Conservation (phyloP, 164 flowering plant species). For the Litsea cubeba region DNA sequence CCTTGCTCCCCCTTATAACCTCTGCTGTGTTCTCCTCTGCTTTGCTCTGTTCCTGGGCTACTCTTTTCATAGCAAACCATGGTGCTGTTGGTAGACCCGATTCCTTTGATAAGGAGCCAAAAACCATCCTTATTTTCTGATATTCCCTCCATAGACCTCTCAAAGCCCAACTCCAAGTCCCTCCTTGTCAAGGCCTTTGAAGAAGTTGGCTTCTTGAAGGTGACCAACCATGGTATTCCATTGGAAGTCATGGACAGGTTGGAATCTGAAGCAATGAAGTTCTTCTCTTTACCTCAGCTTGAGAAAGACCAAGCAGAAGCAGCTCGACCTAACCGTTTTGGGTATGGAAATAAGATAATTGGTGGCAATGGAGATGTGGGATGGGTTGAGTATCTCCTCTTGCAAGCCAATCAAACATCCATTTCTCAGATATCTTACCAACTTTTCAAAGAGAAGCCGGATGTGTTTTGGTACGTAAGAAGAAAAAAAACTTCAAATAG, state of each 20-base stretch:
- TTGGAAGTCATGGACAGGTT: slow-evolving; percentile 38
- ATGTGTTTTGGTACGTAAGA: slow-evolving; percentile 51
- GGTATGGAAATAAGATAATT: slow-evolving; percentile 73
- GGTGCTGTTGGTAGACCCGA: slow-evolving; percentile 57
- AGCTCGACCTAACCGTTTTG: slow-evolving; percentile 50
- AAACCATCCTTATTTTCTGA: slow-evolving; percentile 25
- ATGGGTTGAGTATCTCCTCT: slow-evolving; percentile 85
- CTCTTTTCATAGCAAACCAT: slow-evolving; percentile 22
- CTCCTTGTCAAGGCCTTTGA: slow-evolving; percentile 61
- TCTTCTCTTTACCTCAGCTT: slow-evolving; percentile 52
- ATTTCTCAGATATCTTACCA: slow-evolving; percentile 21
- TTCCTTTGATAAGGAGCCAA: slow-evolving; percentile 44
- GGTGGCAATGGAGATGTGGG: slow-evolving; percentile 93
- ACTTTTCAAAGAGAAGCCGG: slow-evolving; percentile 41
- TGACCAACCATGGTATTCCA: slow-evolving; percentile 74
- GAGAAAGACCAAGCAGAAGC: slow-evolving; percentile 67
- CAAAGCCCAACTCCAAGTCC: slow-evolving; percentile 40
- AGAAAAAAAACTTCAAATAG: neutral
- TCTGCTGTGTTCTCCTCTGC: neutral
- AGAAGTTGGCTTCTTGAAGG: slow-evolving; percentile 84
- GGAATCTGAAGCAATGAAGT: slow-evolving; percentile 52
- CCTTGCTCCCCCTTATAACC: neutral
- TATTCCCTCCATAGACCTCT: slow-evolving; percentile 71
- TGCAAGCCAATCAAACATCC: slow-evolving; percentile 37
- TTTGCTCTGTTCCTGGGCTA: neutral